phyloP scores from a whole-genome alignment of 345 rosid species.

The Aquilaria sinensis region DNA sequence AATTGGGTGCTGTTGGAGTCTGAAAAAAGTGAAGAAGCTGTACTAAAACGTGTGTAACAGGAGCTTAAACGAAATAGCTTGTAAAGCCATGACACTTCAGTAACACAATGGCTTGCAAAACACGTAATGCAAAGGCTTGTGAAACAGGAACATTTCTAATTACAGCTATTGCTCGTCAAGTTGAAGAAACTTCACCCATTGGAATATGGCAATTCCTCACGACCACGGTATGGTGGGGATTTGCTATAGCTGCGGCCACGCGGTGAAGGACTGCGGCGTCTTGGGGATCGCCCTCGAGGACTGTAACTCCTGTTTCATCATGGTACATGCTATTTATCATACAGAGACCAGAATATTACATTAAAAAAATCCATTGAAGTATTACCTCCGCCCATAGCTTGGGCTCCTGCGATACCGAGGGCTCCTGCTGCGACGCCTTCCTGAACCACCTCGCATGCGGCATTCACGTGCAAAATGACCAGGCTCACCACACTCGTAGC shows the following conservation, averaged over 20 bases:
- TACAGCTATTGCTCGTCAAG: neutral
- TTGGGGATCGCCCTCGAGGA: constrained; percentile 81
- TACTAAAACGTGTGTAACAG: too few species aligned
- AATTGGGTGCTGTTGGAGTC: too few species aligned
- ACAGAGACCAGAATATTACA: neutral
- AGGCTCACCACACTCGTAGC: constrained; percentile 89
- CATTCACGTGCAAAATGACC: constrained; percentile 97
- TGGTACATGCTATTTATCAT: neutral
- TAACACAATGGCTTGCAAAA: neutral
- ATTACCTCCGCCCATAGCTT: constrained; percentile 74
- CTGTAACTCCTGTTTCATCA: constrained; percentile 63
- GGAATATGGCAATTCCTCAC: constrained; percentile 80
- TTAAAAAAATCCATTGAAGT: neutral
- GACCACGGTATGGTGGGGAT: constrained; percentile 79
- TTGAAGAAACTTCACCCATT: constrained; percentile 56
- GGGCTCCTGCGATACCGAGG: constrained; percentile 86
- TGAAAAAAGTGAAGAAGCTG: too few species aligned
- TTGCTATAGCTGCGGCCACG: constrained; percentile 85
- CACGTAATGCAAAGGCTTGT: neutral
- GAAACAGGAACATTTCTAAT: constrained; percentile 1
- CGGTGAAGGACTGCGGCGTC: constrained; percentile 84
- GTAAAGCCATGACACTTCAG: neutral
- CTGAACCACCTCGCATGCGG: constrained; percentile 60
- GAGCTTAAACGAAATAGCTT: too few species aligned
- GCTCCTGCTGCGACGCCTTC: constrained; percentile 77